Evolutionary conservation across 768 basidiomycete genomes (phyloP).

Genomic region (Sistotremastrum suecicum): DNA sequence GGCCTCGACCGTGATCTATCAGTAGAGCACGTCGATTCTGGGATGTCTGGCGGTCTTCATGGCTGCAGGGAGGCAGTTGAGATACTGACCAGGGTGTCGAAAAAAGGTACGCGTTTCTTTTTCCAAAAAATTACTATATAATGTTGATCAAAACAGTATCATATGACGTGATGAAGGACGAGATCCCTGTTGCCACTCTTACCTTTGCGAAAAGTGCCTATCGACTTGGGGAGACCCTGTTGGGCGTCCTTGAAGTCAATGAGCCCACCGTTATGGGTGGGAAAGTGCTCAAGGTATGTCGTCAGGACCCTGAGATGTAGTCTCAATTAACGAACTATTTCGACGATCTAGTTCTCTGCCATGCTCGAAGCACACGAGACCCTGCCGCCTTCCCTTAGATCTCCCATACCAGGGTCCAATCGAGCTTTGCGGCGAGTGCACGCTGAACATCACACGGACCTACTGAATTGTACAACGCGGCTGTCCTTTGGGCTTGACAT

Average conservation of each 20-base stretch:
- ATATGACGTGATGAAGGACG: slow-evolving; percentile 92
- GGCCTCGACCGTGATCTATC: too few species aligned
- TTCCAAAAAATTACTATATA: background rate
- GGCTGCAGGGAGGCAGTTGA: slow-evolving; percentile 71
- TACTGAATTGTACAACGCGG: slow-evolving; percentile 56
- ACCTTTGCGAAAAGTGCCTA: slow-evolving; percentile 89
- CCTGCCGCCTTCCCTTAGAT: slow-evolving; percentile 47
- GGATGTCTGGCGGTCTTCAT: slow-evolving; percentile 32
- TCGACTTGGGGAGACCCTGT: slow-evolving; percentile 81
- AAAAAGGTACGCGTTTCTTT: slow-evolving; percentile 48
- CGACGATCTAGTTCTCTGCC: slow-evolving; percentile 56
- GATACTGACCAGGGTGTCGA: slow-evolving; percentile 76
- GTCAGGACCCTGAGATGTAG: background rate
- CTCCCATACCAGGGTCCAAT: slow-evolving; percentile 19
- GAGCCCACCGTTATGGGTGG: slow-evolving; percentile 41
- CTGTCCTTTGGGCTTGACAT: slow-evolving; percentile 86
- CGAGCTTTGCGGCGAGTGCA: slow-evolving; percentile 55
- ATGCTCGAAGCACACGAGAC: slow-evolving; percentile 83
- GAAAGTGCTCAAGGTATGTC: slow-evolving; percentile 72
- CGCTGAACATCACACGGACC: slow-evolving; percentile 73
- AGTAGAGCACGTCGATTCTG: background rate
- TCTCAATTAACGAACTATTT: background rate
- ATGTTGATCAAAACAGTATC: slow-evolving; percentile 39
- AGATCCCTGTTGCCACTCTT: slow-evolving; percentile 74
- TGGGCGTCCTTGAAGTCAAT: slow-evolving; percentile 83